Evolutionary conservation across 345 rosid genomes (phyloP).

Genomic region (Pistacia integerrima): DNA sequence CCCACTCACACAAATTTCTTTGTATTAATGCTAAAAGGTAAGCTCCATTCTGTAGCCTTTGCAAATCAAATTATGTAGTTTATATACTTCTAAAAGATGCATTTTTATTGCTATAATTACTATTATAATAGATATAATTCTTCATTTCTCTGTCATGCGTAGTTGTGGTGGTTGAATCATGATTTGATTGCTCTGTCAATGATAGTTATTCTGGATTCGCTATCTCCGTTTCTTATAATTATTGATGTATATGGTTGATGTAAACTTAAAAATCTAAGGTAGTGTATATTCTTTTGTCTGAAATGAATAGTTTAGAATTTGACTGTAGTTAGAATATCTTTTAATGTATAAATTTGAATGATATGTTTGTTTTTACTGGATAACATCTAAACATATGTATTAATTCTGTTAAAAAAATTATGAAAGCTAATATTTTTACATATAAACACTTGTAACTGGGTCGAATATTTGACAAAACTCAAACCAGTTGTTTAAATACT

Average conservation of each 20-base stretch:
- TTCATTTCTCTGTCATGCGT: not conserved
- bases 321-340: no score
- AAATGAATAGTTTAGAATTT: no score
- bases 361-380: no score
- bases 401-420: no score
- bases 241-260: not conserved
- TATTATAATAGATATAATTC: not conserved
- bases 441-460: no score
- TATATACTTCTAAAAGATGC: not conserved
- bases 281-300: no score
- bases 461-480: no score
- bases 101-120: not conserved
- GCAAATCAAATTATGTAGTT: not conserved
- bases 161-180: not conserved
- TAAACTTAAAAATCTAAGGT: not conserved
- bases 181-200: not conserved
- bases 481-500: no score
- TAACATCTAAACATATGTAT: no score
- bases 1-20: slow-evolving; percentile 75
- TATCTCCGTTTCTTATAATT: not conserved
- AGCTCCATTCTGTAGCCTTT: slow-evolving; percentile 1
- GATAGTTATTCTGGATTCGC: not conserved
- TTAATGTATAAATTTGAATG: no score
- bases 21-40: slow-evolving; percentile 80
- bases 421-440: no score